Conservation (phyloP, 2,329 filamentous ascomycete species). For the Clonostachys chloroleuca region DNA sequence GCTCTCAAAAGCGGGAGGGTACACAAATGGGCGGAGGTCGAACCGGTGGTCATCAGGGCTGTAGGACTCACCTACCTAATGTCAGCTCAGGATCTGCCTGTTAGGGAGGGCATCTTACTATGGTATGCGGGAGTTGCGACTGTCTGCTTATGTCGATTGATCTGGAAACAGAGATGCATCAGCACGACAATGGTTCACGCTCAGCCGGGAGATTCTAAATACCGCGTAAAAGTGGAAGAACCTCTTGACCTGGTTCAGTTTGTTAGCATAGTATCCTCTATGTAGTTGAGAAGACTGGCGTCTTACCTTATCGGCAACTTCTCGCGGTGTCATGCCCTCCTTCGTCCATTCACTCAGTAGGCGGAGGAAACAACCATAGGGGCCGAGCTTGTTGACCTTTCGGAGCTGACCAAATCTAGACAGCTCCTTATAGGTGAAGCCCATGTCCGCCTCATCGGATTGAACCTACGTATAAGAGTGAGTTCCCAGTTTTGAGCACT, state of each 20-base stretch:
- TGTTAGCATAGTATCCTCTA: too few species aligned
- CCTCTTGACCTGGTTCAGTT: slow-evolving; percentile 15
- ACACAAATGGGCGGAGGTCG: slow-evolving; percentile 34
- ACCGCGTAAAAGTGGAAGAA: slow-evolving; percentile 40
- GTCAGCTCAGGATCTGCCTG: too few species aligned
- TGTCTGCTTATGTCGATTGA: too few species aligned
- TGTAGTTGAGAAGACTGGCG: too few species aligned
- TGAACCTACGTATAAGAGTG: too few species aligned
- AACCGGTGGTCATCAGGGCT: slow-evolving; percentile 15
- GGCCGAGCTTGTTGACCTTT: slow-evolving; percentile 33
- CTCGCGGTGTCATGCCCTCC: slow-evolving; percentile 18
- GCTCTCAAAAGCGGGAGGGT: slow-evolving; percentile 11
- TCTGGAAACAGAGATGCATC: too few species aligned
- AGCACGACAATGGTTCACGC: too few species aligned
- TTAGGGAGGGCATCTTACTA: too few species aligned
- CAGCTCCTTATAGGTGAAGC: slow-evolving; percentile 34
- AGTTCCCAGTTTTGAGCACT: too few species aligned
- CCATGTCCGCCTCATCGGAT: slow-evolving; percentile 22
- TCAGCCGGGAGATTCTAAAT: too few species aligned
- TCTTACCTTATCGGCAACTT: slow-evolving; percentile 32
- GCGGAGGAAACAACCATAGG: slow-evolving; percentile 30
- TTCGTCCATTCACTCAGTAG: slow-evolving; percentile 28
- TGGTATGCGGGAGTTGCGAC: too few species aligned
- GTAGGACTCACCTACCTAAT: neutral
- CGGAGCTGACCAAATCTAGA: slow-evolving; percentile 27